Evolutionary conservation across 495 filamentous ascomycete genomes (phyloP), one percentile per base, ranked within the genome.

Genomic region (Hyphodiscus hymeniophilus): DNA sequence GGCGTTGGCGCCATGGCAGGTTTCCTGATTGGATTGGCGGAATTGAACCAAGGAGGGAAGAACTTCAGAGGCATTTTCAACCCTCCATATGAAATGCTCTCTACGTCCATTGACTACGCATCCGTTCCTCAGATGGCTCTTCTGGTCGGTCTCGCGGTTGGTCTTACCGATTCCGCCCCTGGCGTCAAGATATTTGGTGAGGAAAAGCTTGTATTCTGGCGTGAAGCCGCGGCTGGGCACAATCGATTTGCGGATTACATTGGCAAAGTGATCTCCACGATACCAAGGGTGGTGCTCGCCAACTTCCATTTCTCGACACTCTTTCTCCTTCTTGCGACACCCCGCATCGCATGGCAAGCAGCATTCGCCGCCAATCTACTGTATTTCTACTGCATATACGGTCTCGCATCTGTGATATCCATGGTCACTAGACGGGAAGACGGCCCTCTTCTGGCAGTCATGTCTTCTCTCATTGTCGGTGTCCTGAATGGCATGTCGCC

Each of bases 341-440:
- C 77, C 0, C 58, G 72, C 7, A 75, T 80, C 18, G 34, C 55
- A 0, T 80, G 66, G 58, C 45, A 51, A 7, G 50, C 57, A 0
- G 65, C 68, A 10, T 75, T 74, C 54, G 43, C 62, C 0, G 66
- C 67, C 11, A 75, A 76, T 48, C 50, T 79, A 31, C 49, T 75
- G 2, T 79, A 79, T 50, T 79, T 76, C 52, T 80, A 73, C 51
- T 73, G 70, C 55, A 71, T 80, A 39, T 79, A 77, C 57, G 75
- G 78, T 3, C 66, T 80, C 15, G 72, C 75, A 2, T 71, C 65
- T 42, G 55, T 60, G 45, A 53, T 73, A n/a, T 67, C 63, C 42
- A 76, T 78, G 67, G 44, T 76, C 3, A 65, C 64, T 2, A 59
- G 60, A 10, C 59, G 66, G 2, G 68, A 74, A 59, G 70, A 75